Conservation (phyloP, 495 filamentous ascomycete species). For the Xylaria cubensis region DNA sequence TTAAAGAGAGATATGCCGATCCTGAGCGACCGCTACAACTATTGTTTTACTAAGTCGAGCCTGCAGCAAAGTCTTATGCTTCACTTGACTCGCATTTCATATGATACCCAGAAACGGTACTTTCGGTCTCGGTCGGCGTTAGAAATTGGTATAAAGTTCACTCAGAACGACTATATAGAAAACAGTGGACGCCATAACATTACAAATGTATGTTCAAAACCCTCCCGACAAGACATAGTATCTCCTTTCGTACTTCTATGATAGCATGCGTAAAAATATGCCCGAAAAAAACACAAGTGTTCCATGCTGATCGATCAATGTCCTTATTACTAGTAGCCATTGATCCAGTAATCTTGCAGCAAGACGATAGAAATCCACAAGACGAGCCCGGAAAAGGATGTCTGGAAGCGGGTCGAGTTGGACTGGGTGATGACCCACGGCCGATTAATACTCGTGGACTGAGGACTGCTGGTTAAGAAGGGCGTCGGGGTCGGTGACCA, state of each 20-base stretch:
- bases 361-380: constrained; percentile 38
- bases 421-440: constrained; percentile 39
- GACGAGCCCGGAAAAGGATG: constrained; percentile 38
- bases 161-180: constrained; percentile 29
- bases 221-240: constrained; percentile 8
- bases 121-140: constrained; percentile 26
- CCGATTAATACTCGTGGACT: constrained; percentile 31
- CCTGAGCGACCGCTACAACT: constrained; percentile 59
- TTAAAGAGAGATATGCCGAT: constrained; percentile 71
- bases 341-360: constrained; percentile 36
- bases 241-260: constrained; percentile 13
- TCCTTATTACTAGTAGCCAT: constrained; percentile 33
- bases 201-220: constrained; percentile 29
- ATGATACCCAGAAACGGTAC: constrained; percentile 25
- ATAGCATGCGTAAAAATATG: constrained; percentile 28
- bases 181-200: constrained; percentile 28
- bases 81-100: not conserved
- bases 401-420: constrained; percentile 14
- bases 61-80: not conserved
- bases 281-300: constrained; percentile 15
- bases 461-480: constrained; percentile 27
- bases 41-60: constrained; percentile 60
- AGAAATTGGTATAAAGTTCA: constrained; percentile 25
- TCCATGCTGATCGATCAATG: constrained; percentile 26
- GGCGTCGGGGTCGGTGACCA: constrained; percentile 28